These are phyloP conservation scores for Blastobotrys malaysiensis DNA, from an alignment of 1,139 yeast species.

Conservation along the genomic window DNA sequence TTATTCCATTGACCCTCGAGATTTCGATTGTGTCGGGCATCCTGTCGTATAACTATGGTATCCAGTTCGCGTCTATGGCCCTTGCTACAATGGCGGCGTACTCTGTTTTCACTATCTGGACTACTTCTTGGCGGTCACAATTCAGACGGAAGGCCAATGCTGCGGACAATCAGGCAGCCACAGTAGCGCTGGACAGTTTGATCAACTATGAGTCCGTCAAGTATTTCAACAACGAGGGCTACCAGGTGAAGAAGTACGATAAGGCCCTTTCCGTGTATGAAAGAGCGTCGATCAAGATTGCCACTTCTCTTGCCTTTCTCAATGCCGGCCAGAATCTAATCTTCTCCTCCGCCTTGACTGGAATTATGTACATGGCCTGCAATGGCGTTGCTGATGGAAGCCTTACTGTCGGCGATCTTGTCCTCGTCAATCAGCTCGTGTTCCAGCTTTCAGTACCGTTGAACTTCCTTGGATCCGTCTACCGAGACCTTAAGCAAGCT, in stretches of 20 bases:
- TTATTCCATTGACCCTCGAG: conserved; percentile 87
- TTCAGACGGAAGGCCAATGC: conserved; percentile 87
- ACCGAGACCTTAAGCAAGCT: conserved; percentile 89
- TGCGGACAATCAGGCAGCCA: conserved; percentile 93
- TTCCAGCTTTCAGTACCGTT: conserved; percentile 93
- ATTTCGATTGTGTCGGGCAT: conserved; percentile 91
- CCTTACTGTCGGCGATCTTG: conserved; percentile 90
- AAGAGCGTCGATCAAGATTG: conserved; percentile 78
- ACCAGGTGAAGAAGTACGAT: conserved; percentile 76
- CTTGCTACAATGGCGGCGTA: conserved; percentile 82
- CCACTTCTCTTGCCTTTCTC: conserved; percentile 84
- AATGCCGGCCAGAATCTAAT: conserved; percentile 91
- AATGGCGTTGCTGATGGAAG: conserved; percentile 79
- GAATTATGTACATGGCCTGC: conserved; percentile 99
- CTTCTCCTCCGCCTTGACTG: conserved; percentile 86
- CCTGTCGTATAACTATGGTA: conserved; percentile 86
- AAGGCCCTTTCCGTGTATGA: conserved; percentile 70
- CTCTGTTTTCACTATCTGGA: conserved; percentile 77
- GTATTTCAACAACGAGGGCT: conserved; percentile 83
- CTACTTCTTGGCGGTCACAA: conserved; percentile 95
- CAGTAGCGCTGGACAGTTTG: conserved; percentile 88
- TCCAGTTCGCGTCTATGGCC: conserved; percentile 84
- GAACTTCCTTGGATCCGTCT: conserved; percentile 90
- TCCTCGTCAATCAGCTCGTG: conserved; percentile 90
- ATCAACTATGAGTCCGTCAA: conserved; percentile 94